A percentile compares a stretch with the other conserved stretches of the same genome.
Conservation (phyloP, 129 eudicot genomes). For the Rutidosis leptorrhynchoides region DNA sequence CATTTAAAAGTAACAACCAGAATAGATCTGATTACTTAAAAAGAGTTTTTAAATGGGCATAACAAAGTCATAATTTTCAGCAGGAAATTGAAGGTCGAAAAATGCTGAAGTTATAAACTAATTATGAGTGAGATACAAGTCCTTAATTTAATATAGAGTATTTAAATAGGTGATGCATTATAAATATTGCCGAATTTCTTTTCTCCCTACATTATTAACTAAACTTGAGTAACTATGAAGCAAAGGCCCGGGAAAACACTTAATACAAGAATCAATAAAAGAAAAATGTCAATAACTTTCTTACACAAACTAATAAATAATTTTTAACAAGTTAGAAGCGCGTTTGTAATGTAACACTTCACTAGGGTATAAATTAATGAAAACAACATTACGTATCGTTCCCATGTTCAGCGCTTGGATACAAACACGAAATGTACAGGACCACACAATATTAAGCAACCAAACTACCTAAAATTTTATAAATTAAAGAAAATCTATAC, state of each 20-base stretch:
- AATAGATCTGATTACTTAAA: no score
- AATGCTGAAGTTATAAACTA: no score
- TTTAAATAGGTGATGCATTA: background rate
- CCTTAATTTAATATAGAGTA: background rate
- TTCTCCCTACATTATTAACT: conserved; percentile 5
- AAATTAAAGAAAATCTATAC: conserved; percentile 1
- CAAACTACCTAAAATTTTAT: background rate
- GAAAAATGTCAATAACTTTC: background rate
- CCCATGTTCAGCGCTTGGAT: background rate
- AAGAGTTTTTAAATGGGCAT: no score
- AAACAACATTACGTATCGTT: background rate
- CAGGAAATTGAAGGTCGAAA: no score
- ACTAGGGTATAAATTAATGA: background rate
- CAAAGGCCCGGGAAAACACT: background rate
- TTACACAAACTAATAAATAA: background rate
- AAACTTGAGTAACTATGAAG: conserved; percentile 16
- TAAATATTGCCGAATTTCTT: conserved; percentile 4
- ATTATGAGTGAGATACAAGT: background rate
- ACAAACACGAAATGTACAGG: background rate
- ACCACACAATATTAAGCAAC: background rate
- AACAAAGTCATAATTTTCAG: no score
- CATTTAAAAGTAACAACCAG: no score
- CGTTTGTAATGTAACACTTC: background rate
- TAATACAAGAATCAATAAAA: background rate
- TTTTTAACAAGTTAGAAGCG: background rate